Percentiles rank a stretch among this genome's conserved stretches.
phyloP scores from a whole-genome alignment of 495 filamentous ascomycete genomes.

The Daldinia loculata region DNA sequence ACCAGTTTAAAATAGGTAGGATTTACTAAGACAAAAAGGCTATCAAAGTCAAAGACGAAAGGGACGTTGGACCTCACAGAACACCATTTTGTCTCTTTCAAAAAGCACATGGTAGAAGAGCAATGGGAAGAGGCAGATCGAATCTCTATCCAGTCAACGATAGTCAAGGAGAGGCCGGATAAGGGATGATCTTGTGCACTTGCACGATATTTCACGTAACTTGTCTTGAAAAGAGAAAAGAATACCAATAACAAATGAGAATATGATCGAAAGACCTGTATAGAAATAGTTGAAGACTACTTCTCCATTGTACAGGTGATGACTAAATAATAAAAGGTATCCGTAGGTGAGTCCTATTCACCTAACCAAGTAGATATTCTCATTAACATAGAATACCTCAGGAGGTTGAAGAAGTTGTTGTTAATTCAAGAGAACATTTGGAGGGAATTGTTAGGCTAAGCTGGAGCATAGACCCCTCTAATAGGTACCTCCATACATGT shows the following conservation, averaged over 20 bases:
- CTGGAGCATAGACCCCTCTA: background rate
- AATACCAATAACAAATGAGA: constrained; percentile 19
- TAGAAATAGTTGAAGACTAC: background rate
- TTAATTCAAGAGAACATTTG: background rate
- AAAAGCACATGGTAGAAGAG: constrained; percentile 2
- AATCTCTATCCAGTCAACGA: constrained; percentile 1
- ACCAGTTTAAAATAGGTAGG: constrained; percentile 7
- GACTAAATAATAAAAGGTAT: background rate
- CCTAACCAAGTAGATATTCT: background rate
- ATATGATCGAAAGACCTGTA: constrained; percentile 15
- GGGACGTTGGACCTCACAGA: constrained; percentile 15
- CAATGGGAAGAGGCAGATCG: constrained; percentile 18
- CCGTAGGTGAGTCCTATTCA: constrained; percentile 3
- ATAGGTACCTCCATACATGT: no score
- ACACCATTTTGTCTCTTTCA: constrained; percentile 38
- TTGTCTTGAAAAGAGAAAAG: constrained; percentile 5
- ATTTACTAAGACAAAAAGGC: constrained; percentile 34
- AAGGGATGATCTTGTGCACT: background rate
- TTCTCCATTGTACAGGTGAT: background rate
- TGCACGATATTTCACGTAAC: constrained; percentile 21
- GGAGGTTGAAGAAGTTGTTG: constrained; percentile 26
- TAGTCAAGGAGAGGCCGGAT: background rate
- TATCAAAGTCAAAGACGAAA: constrained; percentile 33
- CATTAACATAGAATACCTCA: constrained; percentile 1
- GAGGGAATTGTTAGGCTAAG: background rate